Evolutionary conservation across 1,284 basidiomycete genomes (phyloP).

Genomic region (Polyporus tsugae): DNA sequence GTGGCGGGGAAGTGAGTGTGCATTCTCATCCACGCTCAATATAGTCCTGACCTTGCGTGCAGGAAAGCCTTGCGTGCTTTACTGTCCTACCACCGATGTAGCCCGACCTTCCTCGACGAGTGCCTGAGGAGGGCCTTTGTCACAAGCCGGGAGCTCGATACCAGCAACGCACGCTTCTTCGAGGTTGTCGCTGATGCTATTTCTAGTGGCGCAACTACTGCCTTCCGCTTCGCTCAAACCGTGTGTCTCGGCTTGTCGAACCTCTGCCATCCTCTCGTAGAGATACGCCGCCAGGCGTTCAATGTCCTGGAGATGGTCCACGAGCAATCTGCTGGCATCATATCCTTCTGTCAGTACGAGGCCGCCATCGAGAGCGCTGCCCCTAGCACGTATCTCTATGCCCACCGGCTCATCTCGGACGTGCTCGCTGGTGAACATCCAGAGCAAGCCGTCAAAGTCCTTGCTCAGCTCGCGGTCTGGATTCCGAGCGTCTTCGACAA

Average conservation of each 20-base stretch:
- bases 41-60: slow-evolving; percentile 28
- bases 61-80: slow-evolving; percentile 86
- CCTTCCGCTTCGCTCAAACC: slow-evolving; percentile 79
- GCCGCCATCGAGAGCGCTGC: slow-evolving; percentile 80
- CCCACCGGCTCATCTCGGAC: slow-evolving; percentile 81
- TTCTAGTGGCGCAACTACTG: slow-evolving; percentile 62
- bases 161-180: slow-evolving; percentile 76
- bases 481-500: slow-evolving; percentile 73
- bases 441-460: slow-evolving; percentile 70
- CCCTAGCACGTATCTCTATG: slow-evolving; percentile 82
- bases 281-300: slow-evolving; percentile 82
- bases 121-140: slow-evolving; percentile 80
- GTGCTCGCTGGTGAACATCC: slow-evolving; percentile 87
- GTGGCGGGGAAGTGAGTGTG: slow-evolving; percentile 67
- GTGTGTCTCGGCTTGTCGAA: slow-evolving; percentile 89
- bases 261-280: slow-evolving; percentile 77
- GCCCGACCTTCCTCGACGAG: slow-evolving; percentile 72
- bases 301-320: slow-evolving; percentile 81
- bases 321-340: slow-evolving; percentile 64
- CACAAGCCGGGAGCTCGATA: slow-evolving; percentile 57
- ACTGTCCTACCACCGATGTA: slow-evolving; percentile 67
- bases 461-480: slow-evolving; percentile 79
- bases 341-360: slow-evolving; percentile 77
- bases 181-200: slow-evolving; percentile 83
- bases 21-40: slow-evolving; percentile 6